Base-by-base conservation (phyloP, 1,284 basidiomycete species). In the Cutaneotrichosporon daszewskae region DNA sequence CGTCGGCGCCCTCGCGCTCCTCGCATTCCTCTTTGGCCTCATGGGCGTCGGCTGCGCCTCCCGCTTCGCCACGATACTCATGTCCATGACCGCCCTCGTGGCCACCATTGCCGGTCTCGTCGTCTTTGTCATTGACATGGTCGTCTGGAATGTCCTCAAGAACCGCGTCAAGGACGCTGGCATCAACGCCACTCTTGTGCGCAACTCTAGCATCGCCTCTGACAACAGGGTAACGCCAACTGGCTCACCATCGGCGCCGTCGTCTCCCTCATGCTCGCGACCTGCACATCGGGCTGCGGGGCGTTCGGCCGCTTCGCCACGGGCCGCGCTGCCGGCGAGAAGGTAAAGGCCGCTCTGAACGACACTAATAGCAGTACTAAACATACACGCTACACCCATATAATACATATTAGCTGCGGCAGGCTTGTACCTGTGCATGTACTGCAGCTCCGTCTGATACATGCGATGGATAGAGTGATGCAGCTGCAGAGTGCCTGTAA, bases 91-190 rank as follows among this genome's bases (percentile, higher is more conserved):
- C 40, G 73, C 80, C 47, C 76, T 78, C 13, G 73, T 88, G 43
- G 84, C 81, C 6, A 72, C 78, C 25, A 62, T 87, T 45, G 68
- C 77, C 56, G 81, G 80, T 4, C 74, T 87, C 41, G 70, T 86
- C 55, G 80, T 75, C 4, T 87, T 81, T 71, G 71, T 86, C 34
- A 74, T 88, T 62, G 84, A 85, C 69, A 83, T 87, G 79, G 79
- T 80, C 22, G 77, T 90, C 42, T 90, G 84, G 69, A 81, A 81
- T 43, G 77, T 85, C 46, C 79, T 79, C 19, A 79, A 80, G 52
- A 68, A 77, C 57, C 75, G 77, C 40, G 76, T 84, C 58, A 72
- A 75, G 41, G 69, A 77, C 47, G 72, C 74, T 16, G 79, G 77
- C 23, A 64, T 72, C 43, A 25, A 55, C 14, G 64, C 67, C 33